Conservation (phyloP, 192 early-diverging fungal species). For the Entomortierella parvispora region DNA sequence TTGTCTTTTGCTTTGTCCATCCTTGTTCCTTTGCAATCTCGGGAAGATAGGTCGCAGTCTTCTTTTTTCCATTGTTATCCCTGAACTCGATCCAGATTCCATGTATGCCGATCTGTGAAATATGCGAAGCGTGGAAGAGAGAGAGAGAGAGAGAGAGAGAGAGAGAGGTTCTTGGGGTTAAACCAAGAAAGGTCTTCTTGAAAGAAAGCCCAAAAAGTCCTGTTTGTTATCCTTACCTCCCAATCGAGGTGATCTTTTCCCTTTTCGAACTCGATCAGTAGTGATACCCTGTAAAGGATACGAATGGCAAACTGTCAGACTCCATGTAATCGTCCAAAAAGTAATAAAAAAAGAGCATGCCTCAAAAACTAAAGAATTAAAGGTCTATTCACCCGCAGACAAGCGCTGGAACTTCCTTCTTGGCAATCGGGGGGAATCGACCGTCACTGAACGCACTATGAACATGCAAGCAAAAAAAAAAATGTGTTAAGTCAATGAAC, state of each 20-base stretch:
- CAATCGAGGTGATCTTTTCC: conserved; percentile 83
- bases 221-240: conserved; percentile 58
- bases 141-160: background rate
- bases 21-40: conserved; percentile 89
- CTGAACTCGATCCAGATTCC: conserved; percentile 94
- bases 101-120: conserved; percentile 76
- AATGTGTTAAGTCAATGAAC: background rate
- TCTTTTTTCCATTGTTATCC: conserved; percentile 56
- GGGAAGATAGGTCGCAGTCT: conserved; percentile 91
- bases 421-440: conserved; percentile 84
- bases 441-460: conserved; percentile 80
- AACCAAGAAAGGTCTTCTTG: background rate
- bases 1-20: conserved; percentile 87
- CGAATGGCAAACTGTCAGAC: background rate
- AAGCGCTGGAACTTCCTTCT: conserved; percentile 72
- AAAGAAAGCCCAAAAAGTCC: background rate
- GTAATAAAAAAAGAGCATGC: no score
- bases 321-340: no score
- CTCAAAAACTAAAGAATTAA: no score
- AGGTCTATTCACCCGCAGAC: conserved; percentile 72
- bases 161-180: background rate
- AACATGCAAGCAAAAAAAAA: background rate
- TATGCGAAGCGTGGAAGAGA: background rate
- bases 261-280: conserved; percentile 90
- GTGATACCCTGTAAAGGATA: conserved; percentile 67